Evolutionary conservation across 2,329 filamentous ascomycete genomes (phyloP).

Genomic region (Trichoderma cornu-damae): DNA sequence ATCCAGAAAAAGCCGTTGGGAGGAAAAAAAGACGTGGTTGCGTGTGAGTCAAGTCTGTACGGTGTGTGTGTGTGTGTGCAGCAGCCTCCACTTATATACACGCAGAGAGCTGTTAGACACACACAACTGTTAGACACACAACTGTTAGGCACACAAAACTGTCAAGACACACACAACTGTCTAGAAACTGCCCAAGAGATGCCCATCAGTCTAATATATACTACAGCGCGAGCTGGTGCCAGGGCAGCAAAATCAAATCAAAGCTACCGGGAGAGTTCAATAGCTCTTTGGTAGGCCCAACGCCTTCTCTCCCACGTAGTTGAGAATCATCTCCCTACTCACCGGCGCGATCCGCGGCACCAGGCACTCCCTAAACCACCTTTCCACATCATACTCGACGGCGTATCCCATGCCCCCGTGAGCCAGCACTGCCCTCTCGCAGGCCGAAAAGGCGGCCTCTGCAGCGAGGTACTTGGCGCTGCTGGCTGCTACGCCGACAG

Average conservation of each 20-base stretch:
- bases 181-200: too few relatives aligned
- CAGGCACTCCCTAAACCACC: constrained; percentile 60
- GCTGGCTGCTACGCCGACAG: constrained; percentile 61
- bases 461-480: constrained; percentile 67
- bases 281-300: constrained; percentile 64
- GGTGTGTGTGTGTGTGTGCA: too few relatives aligned
- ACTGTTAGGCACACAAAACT: too few relatives aligned
- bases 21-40: too few relatives aligned
- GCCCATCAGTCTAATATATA: not conserved
- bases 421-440: constrained; percentile 55
- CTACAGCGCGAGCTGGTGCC: not conserved
- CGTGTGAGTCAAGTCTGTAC: too few relatives aligned
- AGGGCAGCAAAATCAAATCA: not conserved
- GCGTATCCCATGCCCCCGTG: constrained; percentile 63
- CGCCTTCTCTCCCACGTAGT: constrained; percentile 65
- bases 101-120: too few relatives aligned
- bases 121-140: too few relatives aligned
- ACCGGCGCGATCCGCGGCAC: constrained; percentile 61
- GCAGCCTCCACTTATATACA: too few relatives aligned
- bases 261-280: constrained; percentile 32
- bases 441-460: constrained; percentile 58
- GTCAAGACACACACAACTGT: too few relatives aligned
- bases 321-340: constrained; percentile 69
- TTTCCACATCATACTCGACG: constrained; percentile 59
- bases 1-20: too few relatives aligned